phyloP scores from a whole-genome alignment of 768 basidiomycete genomes.

The Pseudohyphozyma bogoriensis region DNA sequence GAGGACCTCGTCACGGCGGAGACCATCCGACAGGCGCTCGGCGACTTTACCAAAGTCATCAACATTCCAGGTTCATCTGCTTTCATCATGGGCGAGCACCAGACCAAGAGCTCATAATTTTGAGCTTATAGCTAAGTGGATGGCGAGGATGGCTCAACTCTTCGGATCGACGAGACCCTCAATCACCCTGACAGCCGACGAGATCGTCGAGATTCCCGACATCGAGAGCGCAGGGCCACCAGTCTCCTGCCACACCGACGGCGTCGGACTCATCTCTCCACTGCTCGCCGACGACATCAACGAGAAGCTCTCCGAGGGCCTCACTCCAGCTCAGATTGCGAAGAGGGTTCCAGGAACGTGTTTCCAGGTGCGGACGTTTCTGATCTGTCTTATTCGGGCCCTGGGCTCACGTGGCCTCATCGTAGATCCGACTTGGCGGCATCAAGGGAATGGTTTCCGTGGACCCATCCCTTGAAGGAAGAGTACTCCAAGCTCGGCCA shows the following conservation, averaged over 20 bases:
- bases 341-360: constrained; percentile 37
- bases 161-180: constrained; percentile 73
- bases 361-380: constrained; percentile 9
- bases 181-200: constrained; percentile 47
- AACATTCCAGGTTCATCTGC: not conserved
- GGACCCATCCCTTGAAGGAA: constrained; percentile 47
- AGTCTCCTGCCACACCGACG: constrained; percentile 51
- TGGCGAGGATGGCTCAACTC: constrained; percentile 70
- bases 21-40: constrained; percentile 53
- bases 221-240: constrained; percentile 37
- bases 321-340: not conserved
- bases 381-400: not conserved
- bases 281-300: constrained; percentile 49
- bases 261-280: constrained; percentile 55
- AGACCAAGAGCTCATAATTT: not conserved
- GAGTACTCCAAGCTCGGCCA: constrained; percentile 47
- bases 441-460: constrained; percentile 50
- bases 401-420: constrained; percentile 31
- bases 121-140: constrained; percentile 41
- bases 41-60: constrained; percentile 49
- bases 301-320: constrained; percentile 41
- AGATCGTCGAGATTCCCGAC: constrained; percentile 60
- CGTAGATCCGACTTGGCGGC: constrained; percentile 32
- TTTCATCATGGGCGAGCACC: too few relatives aligned
- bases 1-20: constrained; percentile 48